phyloP scores from a whole-genome alignment of 257 asterid genomes.

The Linderniella brevidens region DNA sequence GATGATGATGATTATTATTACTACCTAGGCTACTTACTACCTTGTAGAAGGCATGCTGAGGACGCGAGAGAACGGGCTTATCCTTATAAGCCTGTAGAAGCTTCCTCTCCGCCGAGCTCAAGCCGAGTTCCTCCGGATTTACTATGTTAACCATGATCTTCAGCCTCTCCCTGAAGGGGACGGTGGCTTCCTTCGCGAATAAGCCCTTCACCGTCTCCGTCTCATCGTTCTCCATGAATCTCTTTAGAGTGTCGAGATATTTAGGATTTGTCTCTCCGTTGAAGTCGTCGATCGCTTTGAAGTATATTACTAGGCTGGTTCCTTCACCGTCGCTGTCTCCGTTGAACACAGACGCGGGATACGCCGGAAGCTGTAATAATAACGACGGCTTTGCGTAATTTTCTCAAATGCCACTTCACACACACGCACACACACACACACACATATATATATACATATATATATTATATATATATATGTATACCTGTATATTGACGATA shows the following conservation, averaged over 20 bases:
- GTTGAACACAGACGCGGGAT: constrained; percentile 66
- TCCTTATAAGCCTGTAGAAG: constrained; percentile 71
- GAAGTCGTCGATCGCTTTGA: constrained; percentile 48
- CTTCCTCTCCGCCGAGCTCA: constrained; percentile 72
- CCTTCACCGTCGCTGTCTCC: constrained; percentile 84
- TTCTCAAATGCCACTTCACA: no score
- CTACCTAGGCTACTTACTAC: constrained; percentile 12
- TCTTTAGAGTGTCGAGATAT: constrained; percentile 52
- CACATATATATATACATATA: no score
- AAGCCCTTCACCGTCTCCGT: constrained; percentile 46
- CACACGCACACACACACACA: no score
- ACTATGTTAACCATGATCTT: constrained; percentile 62
- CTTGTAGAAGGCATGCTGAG: constrained; percentile 72
- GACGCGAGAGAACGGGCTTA: constrained; percentile 91
- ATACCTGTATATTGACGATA: constrained; percentile 68
- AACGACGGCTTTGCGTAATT: background rate
- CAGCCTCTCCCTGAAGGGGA: constrained; percentile 66
- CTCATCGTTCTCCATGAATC: constrained; percentile 40
- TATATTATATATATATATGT: no score
- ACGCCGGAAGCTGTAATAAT: constrained; percentile 54
- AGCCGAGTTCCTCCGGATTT: constrained; percentile 63
- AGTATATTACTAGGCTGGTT: constrained; percentile 65
- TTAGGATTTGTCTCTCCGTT: constrained; percentile 26
- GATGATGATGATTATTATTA: no score
- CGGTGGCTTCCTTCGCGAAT: constrained; percentile 44